Percentiles rank a stretch among this genome's conserved stretches.
Conservation (phyloP, 2,329 filamentous ascomycete species). For the Arthrobotrys musiformis region DNA sequence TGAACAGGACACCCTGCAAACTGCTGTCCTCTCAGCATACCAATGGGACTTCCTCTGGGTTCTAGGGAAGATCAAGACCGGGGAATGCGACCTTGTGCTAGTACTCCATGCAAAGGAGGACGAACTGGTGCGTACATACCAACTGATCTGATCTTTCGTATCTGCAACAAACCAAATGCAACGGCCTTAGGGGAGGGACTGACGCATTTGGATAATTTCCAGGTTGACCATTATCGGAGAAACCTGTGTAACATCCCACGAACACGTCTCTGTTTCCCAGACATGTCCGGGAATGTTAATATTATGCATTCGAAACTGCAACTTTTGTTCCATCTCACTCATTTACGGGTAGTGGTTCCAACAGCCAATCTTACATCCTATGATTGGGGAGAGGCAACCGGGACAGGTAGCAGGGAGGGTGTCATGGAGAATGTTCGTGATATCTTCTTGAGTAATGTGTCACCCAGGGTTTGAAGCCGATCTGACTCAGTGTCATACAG, state of each 20-base stretch:
- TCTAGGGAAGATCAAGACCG: conserved; percentile 74
- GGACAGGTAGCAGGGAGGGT: conserved; percentile 64
- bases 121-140: conserved; percentile 61
- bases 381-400: conserved; percentile 82
- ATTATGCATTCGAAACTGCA: conserved; percentile 96
- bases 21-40: conserved; percentile 86
- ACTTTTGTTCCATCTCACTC: conserved; percentile 79
- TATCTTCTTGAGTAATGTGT: conserved; percentile 43
- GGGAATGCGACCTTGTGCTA: conserved; percentile 66
- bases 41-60: conserved; percentile 87
- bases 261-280: conserved; percentile 80
- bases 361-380: conserved; percentile 85
- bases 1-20: conserved; percentile 69
- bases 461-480: conserved; percentile 21
- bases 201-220: conserved; percentile 54
- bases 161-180: conserved; percentile 32
- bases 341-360: conserved; percentile 83
- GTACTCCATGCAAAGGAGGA: conserved; percentile 71
- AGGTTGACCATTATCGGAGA: conserved; percentile 62
- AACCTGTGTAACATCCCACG: conserved; percentile 65
- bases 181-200: conserved; percentile 15
- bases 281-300: conserved; percentile 76
- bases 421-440: conserved; percentile 80
- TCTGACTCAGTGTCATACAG: conserved; percentile 62
- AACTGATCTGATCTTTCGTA: conserved; percentile 14